Conservation (phyloP, 352 stramenopile species). For the Pythium diclinum region DNA sequence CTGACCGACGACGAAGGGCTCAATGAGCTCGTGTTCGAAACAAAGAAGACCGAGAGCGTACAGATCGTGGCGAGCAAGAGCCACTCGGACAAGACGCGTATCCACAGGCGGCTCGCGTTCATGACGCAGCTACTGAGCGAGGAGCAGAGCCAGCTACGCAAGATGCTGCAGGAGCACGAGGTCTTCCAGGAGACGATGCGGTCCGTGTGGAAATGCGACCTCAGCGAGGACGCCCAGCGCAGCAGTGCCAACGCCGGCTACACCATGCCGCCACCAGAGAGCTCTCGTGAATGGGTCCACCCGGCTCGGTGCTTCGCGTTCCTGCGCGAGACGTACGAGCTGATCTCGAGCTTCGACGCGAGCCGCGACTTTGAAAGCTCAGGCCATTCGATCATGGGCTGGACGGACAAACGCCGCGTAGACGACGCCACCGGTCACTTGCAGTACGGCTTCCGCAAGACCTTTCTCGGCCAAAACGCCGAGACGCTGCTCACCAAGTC, state of each 20-base stretch:
- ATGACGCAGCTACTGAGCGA: constrained; percentile 38
- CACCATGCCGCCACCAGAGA: background rate
- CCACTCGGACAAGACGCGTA: constrained; percentile 13
- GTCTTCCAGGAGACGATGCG: constrained; percentile 25
- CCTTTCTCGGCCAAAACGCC: constrained; percentile 22
- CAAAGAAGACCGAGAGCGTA: background rate
- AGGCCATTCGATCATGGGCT: constrained; percentile 22
- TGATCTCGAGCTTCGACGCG: constrained; percentile 33
- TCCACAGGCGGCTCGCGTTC: constrained; percentile 36
- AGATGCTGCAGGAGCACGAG: constrained; percentile 22
- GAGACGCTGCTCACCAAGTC: constrained; percentile 24
- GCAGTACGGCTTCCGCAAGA: constrained; percentile 27
- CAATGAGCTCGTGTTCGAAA: constrained; percentile 23
- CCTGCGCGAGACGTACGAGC: constrained; percentile 53
- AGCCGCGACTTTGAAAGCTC: constrained; percentile 16
- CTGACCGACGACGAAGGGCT: constrained; percentile 30
- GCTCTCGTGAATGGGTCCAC: constrained; percentile 16
- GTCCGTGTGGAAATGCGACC: constrained; percentile 25
- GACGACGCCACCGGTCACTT: constrained; percentile 20
- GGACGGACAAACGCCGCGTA: constrained; percentile 25
- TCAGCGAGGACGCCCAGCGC: constrained; percentile 16
- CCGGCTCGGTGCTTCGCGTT: constrained; percentile 36
- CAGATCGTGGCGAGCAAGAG: constrained; percentile 17
- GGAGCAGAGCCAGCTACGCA: constrained; percentile 32
- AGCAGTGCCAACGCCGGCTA: background rate